Percentiles rank a stretch among this genome's conserved stretches.
Evolutionary conservation across 495 filamentous ascomycete genomes (phyloP).

Genomic region (Hyaloscypha variabilis): DNA sequence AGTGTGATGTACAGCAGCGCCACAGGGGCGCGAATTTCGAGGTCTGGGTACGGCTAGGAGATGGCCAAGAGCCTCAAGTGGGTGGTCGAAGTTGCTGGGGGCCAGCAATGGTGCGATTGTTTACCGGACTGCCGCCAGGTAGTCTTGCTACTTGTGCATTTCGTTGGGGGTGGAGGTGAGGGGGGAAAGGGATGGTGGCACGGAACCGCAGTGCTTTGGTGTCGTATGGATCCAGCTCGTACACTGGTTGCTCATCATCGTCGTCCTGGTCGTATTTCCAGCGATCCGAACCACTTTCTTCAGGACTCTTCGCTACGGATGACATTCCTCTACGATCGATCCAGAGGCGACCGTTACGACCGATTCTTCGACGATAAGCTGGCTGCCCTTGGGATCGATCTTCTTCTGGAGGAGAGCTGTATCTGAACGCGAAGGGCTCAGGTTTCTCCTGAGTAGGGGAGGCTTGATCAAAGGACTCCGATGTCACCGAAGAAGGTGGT

Average conservation of each 20-base stretch:
- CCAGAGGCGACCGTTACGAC: constrained; percentile 76
- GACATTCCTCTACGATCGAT: constrained; percentile 72
- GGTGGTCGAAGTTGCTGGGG: constrained; percentile 21
- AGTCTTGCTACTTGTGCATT: constrained; percentile 10
- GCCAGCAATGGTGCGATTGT: constrained; percentile 18
- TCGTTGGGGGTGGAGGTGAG: constrained; percentile 29
- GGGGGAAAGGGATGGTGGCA: constrained; percentile 62
- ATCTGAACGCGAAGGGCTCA: constrained; percentile 30
- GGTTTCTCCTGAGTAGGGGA: constrained; percentile 29
- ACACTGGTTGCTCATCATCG: constrained; percentile 66
- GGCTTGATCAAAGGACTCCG: constrained; percentile 48
- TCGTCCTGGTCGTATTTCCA: constrained; percentile 83
- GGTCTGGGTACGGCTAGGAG: constrained; percentile 4
- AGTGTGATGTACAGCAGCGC: constrained; percentile 22
- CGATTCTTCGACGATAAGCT: constrained; percentile 69
- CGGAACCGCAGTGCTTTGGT: constrained; percentile 72
- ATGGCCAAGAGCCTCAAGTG: constrained; percentile 11
- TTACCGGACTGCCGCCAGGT: constrained; percentile 35
- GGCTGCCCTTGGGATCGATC: constrained; percentile 40
- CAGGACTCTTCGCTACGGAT: constrained; percentile 45
- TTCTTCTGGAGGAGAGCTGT: constrained; percentile 31
- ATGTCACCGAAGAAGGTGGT: constrained; percentile 79
- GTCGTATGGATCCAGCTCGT: constrained; percentile 72
- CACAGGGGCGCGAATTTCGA: constrained; percentile 1
- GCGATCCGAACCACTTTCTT: constrained; percentile 61